Evolutionary conservation across 2,329 filamentous ascomycete species (phyloP).

Genomic region (Juglanconis oblonga): DNA sequence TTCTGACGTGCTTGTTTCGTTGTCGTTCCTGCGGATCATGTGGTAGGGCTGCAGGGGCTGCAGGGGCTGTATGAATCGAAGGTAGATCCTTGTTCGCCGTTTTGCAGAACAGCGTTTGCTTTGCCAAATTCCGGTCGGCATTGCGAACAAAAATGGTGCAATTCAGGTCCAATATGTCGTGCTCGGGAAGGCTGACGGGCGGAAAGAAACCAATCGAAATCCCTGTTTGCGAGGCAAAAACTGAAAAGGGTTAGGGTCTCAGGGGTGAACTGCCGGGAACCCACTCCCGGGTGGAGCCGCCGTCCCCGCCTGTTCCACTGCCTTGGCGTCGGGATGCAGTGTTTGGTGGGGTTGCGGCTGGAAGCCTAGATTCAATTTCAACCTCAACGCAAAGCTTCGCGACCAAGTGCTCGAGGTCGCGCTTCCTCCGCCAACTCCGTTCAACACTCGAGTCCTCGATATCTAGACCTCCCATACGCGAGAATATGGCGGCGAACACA

Average conservation of each 20-base stretch:
- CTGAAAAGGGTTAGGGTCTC: neutral
- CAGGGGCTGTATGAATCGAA: neutral
- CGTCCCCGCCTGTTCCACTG: neutral
- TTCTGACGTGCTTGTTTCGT: conserved; percentile 6
- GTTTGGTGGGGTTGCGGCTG: neutral
- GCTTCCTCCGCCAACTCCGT: too few relatives aligned
- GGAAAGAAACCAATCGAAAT: neutral
- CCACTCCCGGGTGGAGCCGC: neutral
- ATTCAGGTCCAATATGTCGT: conserved; percentile 2
- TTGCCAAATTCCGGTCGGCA: neutral
- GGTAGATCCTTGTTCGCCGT: neutral
- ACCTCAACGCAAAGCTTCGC: neutral
- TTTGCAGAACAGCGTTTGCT: neutral
- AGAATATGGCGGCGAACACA: neutral
- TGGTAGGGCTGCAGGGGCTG: conserved; percentile 14
- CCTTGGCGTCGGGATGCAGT: neutral
- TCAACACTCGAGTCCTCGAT: too few relatives aligned
- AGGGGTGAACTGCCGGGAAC: neutral
- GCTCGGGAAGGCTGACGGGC: conserved; percentile 1
- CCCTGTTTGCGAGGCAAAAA: neutral
- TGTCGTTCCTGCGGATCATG: conserved; percentile 6
- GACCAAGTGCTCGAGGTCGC: too few relatives aligned
- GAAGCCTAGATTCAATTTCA: neutral
- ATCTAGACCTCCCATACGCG: neutral
- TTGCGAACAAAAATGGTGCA: conserved; percentile 1